phyloP scores from a whole-genome alignment of 2,329 filamentous ascomycete species.

The Fusarium sterilihyphosum region DNA sequence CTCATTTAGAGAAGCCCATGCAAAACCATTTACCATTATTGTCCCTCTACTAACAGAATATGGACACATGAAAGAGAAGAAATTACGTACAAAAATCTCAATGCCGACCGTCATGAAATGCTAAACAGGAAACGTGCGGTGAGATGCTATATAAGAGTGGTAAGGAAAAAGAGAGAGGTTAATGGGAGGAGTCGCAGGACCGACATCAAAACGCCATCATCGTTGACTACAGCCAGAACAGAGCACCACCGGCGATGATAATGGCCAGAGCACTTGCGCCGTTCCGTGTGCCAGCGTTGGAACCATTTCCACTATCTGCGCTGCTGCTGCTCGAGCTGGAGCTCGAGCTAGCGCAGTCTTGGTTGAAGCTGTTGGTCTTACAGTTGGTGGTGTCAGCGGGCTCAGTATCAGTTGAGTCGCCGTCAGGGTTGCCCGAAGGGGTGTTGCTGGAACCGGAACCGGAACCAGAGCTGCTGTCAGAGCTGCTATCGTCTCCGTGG shows the following conservation, averaged over 20 bases:
- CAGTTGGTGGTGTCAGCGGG: conserved; percentile 47
- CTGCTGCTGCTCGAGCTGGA: conserved; percentile 33
- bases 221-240: conserved; percentile 48
- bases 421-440: conserved; percentile 31
- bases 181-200: conserved; percentile 5
- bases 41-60: conserved; percentile 32
- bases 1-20: background rate
- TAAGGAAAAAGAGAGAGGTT: conserved; percentile 11
- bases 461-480: conserved; percentile 11
- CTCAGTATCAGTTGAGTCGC: conserved; percentile 25
- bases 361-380: conserved; percentile 52
- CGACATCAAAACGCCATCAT: background rate
- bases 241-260: conserved; percentile 49
- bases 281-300: conserved; percentile 46
- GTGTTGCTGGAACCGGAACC: conserved; percentile 12
- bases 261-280: conserved; percentile 51
- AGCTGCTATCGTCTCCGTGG: conserved; percentile 28
- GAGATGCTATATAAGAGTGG: conserved; percentile 26
- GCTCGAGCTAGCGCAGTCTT: conserved; percentile 48
- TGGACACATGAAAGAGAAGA: conserved; percentile 34
- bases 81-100: conserved; percentile 38
- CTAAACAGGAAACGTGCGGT: conserved; percentile 21
- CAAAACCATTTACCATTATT: conserved; percentile 23
- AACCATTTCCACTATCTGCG: conserved; percentile 48
- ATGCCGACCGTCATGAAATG: conserved; percentile 31